Conservation (phyloP, 2,329 filamentous ascomycete genomes). For the Claviceps arundinis region DNA sequence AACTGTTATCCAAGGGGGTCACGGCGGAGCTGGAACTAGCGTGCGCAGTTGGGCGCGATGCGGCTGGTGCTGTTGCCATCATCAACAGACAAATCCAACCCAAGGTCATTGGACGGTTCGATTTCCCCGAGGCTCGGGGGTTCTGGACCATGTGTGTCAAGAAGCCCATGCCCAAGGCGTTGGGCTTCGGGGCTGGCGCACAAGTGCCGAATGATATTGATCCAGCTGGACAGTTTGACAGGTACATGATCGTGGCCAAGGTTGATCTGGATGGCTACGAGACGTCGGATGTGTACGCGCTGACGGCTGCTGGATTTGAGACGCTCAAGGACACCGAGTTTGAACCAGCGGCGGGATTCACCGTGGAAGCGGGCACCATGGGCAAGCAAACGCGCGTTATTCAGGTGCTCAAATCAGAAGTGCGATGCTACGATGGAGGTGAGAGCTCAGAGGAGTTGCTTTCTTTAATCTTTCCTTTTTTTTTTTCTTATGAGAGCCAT, state of each 20-base stretch:
- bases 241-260: slow-evolving; percentile 74
- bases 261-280: slow-evolving; percentile 55
- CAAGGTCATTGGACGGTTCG: slow-evolving; percentile 53
- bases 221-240: slow-evolving; percentile 52
- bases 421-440: slow-evolving; percentile 85
- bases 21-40: slow-evolving; percentile 46
- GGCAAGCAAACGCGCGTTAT: slow-evolving; percentile 71
- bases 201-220: slow-evolving; percentile 42
- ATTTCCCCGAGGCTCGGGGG: slow-evolving; percentile 58
- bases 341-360: slow-evolving; percentile 76
- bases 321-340: slow-evolving; percentile 76
- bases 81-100: slow-evolving; percentile 70
- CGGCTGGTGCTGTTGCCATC: slow-evolving; percentile 56
- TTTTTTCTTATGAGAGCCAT: background rate
- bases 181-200: slow-evolving; percentile 33
- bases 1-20: slow-evolving; percentile 28
- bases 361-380: slow-evolving; percentile 73
- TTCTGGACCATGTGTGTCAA: slow-evolving; percentile 71
- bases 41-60: slow-evolving; percentile 49
- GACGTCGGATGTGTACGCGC: slow-evolving; percentile 63
- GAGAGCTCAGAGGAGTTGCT: slow-evolving; percentile 19
- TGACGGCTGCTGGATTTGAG: slow-evolving; percentile 62
- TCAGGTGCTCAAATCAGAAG: slow-evolving; percentile 74
- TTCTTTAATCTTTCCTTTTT: background rate
- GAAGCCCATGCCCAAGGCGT: slow-evolving; percentile 46